Conservation (phyloP, 305 asterid genomes). For the Petunia hybrid region DNA sequence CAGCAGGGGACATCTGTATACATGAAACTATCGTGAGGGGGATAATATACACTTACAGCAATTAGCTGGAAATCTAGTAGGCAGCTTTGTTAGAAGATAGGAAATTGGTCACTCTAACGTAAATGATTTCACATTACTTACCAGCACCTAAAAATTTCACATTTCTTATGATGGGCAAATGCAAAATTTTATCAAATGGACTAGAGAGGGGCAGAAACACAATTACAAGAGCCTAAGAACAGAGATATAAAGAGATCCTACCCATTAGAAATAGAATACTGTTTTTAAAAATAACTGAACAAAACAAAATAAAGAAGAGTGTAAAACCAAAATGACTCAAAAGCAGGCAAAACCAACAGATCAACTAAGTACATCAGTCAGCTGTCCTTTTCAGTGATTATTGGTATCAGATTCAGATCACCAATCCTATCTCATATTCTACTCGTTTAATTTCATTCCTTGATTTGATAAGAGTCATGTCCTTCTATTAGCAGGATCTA, state of each 20-base stretch:
- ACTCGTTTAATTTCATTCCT: not conserved
- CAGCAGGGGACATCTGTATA: conserved; percentile 76
- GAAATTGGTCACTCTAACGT: not conserved
- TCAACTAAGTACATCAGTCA: not conserved
- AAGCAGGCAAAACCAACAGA: not conserved
- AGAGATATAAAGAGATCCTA: conserved; percentile 17
- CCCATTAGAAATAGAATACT: not conserved
- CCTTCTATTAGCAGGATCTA: not conserved
- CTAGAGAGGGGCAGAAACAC: not conserved
- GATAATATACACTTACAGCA: not conserved
- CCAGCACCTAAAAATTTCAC: conserved; percentile 21
- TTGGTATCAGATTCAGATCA: not conserved
- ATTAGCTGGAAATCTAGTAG: not conserved
- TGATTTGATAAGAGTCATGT: not conserved
- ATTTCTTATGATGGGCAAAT: conserved; percentile 11
- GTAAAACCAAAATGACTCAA: not conserved
- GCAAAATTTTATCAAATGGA: not conserved
- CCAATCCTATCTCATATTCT: conserved; percentile 5
- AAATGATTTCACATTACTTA: not conserved
- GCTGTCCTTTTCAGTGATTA: not conserved
- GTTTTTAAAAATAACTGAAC: not conserved
- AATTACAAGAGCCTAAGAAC: not conserved
- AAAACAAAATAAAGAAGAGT: not conserved
- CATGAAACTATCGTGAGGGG: not conserved
- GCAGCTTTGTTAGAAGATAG: not conserved